Evolutionary conservation across 2,329 filamentous ascomycete species (phyloP), one percentile per base, ranked within the genome.

Genomic region (Colletotrichum aenigma): DNA sequence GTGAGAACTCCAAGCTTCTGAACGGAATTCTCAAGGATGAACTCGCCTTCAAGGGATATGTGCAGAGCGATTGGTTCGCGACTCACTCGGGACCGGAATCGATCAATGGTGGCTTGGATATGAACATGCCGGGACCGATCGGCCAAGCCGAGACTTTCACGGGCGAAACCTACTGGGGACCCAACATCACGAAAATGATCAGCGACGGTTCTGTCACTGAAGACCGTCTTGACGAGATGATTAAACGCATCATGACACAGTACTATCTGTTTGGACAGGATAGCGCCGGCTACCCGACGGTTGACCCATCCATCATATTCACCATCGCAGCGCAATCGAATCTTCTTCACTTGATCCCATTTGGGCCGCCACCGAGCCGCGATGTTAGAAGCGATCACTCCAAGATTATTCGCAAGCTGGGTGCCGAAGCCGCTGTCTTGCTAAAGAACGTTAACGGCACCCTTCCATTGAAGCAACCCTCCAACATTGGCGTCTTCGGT

Each of bases 61-160:
- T 88, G 43, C 84, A 89, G 82, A 87, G 82, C 67, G 95, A 97
- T 83, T 97, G 95, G 95, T 87, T 89, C 78, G 95, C 93, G 2
- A 94, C 96, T 81, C 94, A 96, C 84, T 91, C 91, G n/a, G 94
- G 94, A 74, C 90, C 92, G 7, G 88, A 88, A 7, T 89, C 89
- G 56, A 92, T 94, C 30, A 88, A 93, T 76, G 90, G 91, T 21
- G 95, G 95, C 34, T 82, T 96, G 76, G 94, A 96, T 81, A 95
- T 96, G 94, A 92, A 92, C 2, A 96, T 96, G 94, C 94, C 94
- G 0, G 94, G 94, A 7, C 74, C 74, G 6, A 80, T 80, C 7
- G 86, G 93, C 55, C 85, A 86, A 70, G 78, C 76, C 84, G 18
- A 78, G 66, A 16, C 62, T 21, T 6, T 76, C 61, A 76, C 87